These are phyloP conservation scores for Ophioceras dolichostomum DNA, from an alignment of 2,329 filamentous ascomycete species.

Conservation along the genomic window DNA sequence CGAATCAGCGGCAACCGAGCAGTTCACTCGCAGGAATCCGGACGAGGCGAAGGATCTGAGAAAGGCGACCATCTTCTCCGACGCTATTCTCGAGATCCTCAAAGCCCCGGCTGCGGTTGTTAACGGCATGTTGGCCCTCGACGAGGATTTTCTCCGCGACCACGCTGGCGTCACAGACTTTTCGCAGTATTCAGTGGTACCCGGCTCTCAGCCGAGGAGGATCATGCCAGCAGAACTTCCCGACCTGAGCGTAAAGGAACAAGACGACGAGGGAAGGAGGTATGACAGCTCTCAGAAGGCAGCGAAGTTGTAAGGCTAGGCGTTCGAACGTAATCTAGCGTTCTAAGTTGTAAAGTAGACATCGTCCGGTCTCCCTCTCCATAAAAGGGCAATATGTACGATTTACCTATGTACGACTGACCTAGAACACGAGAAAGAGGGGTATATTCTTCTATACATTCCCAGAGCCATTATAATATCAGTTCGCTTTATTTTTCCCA, in stretches of 20 bases:
- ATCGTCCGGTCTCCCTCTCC: no score
- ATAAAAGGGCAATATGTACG: no score
- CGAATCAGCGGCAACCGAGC: constrained; percentile 60
- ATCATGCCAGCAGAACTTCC: constrained; percentile 69
- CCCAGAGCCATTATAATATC: no score
- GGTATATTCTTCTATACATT: no score
- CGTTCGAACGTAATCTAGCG: no score
- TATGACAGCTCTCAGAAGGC: constrained; percentile 46
- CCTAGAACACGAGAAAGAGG: no score
- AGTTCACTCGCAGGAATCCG: constrained; percentile 30
- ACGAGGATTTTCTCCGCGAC: constrained; percentile 68
- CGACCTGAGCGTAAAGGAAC: constrained; percentile 59
- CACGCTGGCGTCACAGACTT: constrained; percentile 58
- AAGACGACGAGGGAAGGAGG: constrained; percentile 65
- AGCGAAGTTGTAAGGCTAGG: constrained; percentile 4
- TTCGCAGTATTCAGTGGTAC: constrained; percentile 56
- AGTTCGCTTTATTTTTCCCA: no score
- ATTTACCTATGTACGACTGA: no score
- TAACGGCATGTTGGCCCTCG: constrained; percentile 61
- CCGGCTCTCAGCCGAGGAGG: constrained; percentile 49
- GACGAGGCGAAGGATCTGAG: constrained; percentile 46
- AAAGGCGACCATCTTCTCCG: constrained; percentile 63
- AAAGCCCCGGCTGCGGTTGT: constrained; percentile 43
- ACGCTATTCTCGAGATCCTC: constrained; percentile 65
- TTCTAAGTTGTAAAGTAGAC: no score